These are phyloP conservation scores for Penicillium antarcticum DNA, from an alignment of 495 filamentous ascomycete species.

Conservation along the genomic window DNA sequence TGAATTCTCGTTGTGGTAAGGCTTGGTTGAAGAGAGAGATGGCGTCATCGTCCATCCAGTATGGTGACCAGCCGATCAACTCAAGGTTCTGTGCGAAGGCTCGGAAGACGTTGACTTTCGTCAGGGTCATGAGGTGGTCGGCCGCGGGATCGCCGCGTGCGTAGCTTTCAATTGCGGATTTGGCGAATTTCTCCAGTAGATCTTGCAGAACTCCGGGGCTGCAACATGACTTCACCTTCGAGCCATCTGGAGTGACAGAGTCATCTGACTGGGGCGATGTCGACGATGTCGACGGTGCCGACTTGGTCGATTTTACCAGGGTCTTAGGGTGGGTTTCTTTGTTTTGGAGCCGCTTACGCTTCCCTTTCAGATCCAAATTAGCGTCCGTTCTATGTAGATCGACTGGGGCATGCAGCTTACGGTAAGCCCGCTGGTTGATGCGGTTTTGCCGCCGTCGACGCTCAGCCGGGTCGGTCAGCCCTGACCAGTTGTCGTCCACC, in stretches of 20 bases:
- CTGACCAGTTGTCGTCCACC: slow-evolving; percentile 36
- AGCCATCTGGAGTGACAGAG: neutral
- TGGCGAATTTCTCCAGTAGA: slow-evolving; percentile 24
- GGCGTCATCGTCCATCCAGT: slow-evolving; percentile 31
- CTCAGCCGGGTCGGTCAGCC: slow-evolving; percentile 34
- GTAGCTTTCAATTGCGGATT: slow-evolving; percentile 29
- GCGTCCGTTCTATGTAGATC: neutral
- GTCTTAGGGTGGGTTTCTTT: slow-evolving; percentile 17
- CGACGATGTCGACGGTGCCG: neutral
- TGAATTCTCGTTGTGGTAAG: neutral
- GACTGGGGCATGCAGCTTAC: slow-evolving; percentile 18
- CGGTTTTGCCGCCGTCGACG: slow-evolving; percentile 42
- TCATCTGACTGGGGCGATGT: slow-evolving; percentile 1
- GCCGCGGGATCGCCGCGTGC: slow-evolving; percentile 26
- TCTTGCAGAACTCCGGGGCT: neutral
- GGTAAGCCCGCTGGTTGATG: slow-evolving; percentile 40
- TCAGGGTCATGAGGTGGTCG: slow-evolving; percentile 41
- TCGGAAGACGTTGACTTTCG: slow-evolving; percentile 42
- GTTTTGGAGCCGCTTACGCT: slow-evolving; percentile 8
- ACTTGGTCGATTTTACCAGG: neutral
- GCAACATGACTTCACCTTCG: neutral
- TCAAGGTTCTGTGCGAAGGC: slow-evolving; percentile 24
- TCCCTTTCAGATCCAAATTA: slow-evolving; percentile 4
- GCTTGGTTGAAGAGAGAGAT: slow-evolving; percentile 29
- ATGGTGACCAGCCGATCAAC: slow-evolving; percentile 12